Evolutionary conservation across 2,329 filamentous ascomycete species (phyloP), one percentile per base, ranked within the genome.

Genomic region (Fusarium chuoi): DNA sequence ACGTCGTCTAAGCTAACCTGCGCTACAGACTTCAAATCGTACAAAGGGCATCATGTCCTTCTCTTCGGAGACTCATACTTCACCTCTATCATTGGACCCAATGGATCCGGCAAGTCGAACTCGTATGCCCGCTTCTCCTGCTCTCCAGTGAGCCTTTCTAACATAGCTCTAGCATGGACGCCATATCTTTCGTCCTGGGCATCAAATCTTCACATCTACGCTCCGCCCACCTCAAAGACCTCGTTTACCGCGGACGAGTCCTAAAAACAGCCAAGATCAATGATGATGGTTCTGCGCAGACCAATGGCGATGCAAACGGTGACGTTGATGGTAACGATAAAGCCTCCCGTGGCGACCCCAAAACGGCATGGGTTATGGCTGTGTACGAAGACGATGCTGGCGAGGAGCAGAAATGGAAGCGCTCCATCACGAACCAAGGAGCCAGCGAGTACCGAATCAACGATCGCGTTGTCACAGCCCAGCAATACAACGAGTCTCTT

Each of bases 61-160:
- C 90, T 98, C 60, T 98, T 99, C 79, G 96, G 96, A 80, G 96
- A 99, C 85, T 97, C 95, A 5, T 98, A 98, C 84, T 99, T 99
- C 84, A 99, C 96, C 56, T 99, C 96, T 46, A 98, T 99, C 80
- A 98, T 99, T 80, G 96, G 97, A 11, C 96, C 96, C 82, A 99
- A 99, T 95, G 96, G 96, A 87, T 98, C 96, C 41, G 96, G 96
- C 75, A 99, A 99, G 84, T 99, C 96, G 26, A 99, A 99, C 83
- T 98, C 95, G 94, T 96, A 84, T 81, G 91, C 87, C 87, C 46
- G 74, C 49, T 22, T 39, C 51, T 39, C 55, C 55, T 33, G 13
- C 41, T 52, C 15, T 58, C 24, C 35, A 18, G 30, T 39, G 28
- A 35, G 26, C 65, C 44, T 54, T 33, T 36, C 62, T 74, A 51